These are phyloP conservation scores for Leucosporidium scottii DNA, from an alignment of 768 basidiomycete species.

Conservation along the genomic window DNA sequence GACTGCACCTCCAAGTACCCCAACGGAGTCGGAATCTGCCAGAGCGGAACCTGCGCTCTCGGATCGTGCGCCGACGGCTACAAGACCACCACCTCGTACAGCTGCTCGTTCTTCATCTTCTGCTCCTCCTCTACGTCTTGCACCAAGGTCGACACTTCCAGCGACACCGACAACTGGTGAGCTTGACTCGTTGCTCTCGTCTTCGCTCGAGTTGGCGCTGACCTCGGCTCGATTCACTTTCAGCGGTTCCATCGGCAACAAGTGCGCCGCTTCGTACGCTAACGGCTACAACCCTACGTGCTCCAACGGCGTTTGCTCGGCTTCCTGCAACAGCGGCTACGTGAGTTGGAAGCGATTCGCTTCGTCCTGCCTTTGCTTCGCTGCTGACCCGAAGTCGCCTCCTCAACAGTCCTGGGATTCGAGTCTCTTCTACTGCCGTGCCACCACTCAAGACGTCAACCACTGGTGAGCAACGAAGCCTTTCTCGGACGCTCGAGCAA, in stretches of 20 bases:
- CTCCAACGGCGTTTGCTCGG: conserved; percentile 12
- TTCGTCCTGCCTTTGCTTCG: no score
- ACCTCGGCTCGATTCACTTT: neutral
- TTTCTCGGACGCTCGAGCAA: no score
- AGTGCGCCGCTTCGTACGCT: conserved; percentile 6
- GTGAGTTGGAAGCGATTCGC: no score
- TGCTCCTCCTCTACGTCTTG: conserved; percentile 6
- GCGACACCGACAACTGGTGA: conserved; percentile 11
- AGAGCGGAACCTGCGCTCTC: neutral
- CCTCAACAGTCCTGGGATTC: no score
- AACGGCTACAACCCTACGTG: conserved; percentile 14
- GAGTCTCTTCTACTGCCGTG: no score
- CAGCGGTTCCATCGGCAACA: conserved; percentile 17
- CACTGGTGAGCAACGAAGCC: no score
- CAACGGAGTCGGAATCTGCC: conserved; percentile 1
- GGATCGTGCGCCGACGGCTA: conserved; percentile 3
- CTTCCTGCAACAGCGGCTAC: conserved; percentile 12
- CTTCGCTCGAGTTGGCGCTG: neutral
- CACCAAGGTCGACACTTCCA: neutral
- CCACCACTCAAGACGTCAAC: no score
- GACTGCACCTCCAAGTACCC: conserved; percentile 9
- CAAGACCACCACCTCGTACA: neutral
- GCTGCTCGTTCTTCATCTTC: conserved; percentile 3
- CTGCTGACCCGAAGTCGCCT: no score
- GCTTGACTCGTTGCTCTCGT: neutral